Conservation (phyloP, 306 rosid genomes). For the Quercus suber region DNA sequence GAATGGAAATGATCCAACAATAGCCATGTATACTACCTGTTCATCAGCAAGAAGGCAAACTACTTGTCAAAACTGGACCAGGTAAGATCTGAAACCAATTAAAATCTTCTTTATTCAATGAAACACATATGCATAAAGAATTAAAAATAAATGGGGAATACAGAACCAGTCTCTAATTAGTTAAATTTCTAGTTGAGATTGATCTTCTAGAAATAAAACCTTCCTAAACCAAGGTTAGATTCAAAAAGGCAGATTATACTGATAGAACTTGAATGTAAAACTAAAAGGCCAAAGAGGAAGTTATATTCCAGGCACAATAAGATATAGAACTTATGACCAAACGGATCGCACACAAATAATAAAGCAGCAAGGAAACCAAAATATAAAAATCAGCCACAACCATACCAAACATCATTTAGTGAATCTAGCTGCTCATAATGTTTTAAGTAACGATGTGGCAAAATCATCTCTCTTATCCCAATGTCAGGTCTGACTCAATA, state of each 20-base stretch:
- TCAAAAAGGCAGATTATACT: neutral
- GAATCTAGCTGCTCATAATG: neutral
- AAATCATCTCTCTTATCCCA: no score
- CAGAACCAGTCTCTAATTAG: neutral
- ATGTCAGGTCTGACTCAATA: neutral
- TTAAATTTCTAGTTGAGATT: neutral
- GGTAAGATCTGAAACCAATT: neutral
- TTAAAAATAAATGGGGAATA: neutral
- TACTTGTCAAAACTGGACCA: neutral
- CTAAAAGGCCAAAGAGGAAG: neutral
- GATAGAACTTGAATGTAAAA: neutral
- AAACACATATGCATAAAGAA: neutral
- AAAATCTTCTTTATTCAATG: neutral
- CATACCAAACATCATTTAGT: neutral
- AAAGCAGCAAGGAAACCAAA: neutral
- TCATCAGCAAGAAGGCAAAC: conserved; percentile 2
- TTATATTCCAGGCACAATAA: neutral
- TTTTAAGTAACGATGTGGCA: no score
- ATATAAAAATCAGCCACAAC: neutral
- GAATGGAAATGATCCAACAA: conserved; percentile 92
- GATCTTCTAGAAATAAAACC: neutral
- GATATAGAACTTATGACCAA: neutral
- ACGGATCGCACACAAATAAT: neutral
- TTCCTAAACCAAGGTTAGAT: neutral
- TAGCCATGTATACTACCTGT: conserved; percentile 79